These are phyloP conservation scores for Senna siamea DNA, from an alignment of 306 rosid genomes.

Conservation along the genomic window DNA sequence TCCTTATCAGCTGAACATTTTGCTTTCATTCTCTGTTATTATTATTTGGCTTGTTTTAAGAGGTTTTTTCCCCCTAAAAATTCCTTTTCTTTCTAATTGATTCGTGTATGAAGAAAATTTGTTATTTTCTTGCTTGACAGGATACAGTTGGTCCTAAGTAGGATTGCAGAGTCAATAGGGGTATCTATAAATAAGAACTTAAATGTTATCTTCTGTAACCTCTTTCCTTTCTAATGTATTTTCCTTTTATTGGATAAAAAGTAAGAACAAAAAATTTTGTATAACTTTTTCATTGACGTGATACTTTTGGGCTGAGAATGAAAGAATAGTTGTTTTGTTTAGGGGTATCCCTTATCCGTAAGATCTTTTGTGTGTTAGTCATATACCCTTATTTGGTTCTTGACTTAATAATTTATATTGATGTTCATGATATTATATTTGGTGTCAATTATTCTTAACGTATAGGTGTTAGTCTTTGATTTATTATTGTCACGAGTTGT, in stretches of 20 bases:
- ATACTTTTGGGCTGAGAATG: neutral
- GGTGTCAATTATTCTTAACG: neutral
- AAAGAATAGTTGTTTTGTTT: neutral
- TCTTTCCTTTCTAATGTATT: neutral
- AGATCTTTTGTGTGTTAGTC: no score
- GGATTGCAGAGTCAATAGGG: neutral
- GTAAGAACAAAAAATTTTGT: neutral
- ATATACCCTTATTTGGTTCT: conserved; percentile 8
- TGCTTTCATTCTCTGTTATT: neutral
- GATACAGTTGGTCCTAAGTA: neutral
- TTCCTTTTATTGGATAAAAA: neutral
- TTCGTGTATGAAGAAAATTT: neutral
- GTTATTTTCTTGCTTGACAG: neutral
- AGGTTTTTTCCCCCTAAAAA: neutral
- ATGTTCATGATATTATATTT: neutral
- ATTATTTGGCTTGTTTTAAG: neutral
- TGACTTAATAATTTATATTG: neutral
- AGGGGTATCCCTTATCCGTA: neutral
- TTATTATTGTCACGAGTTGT: conserved; percentile 16
- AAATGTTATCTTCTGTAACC: neutral
- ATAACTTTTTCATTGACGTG: neutral
- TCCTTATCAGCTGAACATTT: neutral
- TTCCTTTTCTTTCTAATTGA: neutral
- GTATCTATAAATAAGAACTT: neutral
- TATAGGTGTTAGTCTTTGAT: neutral